Evolutionary conservation across 768 basidiomycete species (phyloP), one percentile per base, ranked within the genome.

Genomic region (Panus rudis): DNA sequence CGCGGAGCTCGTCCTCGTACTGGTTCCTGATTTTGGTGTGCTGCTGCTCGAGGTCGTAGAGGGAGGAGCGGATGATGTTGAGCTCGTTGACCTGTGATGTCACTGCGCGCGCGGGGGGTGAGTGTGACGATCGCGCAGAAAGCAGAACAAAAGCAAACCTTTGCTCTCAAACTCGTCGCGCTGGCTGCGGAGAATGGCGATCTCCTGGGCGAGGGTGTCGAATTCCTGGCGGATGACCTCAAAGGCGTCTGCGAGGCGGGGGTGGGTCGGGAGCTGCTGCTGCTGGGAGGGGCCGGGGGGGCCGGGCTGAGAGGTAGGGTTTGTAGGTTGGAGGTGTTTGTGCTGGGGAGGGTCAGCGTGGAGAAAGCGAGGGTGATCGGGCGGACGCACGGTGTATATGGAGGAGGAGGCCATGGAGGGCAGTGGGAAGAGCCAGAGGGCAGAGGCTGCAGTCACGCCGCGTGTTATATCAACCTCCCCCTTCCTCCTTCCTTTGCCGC

Each of bases 11-110:
- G 2, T 87, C 82, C 56, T 96, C 92, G 55, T 90, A 94, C 56
- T 84, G 80, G 48, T 84, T 78, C 25, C 91, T 76, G 41, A 91
- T 79, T 69, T 92, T 90, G 49, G 73, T 75, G 52, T 98, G 92
- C 48, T 87, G 84, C 0, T 79, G 68, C 60, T 99, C 94, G 43
- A 99, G 81, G 51, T 97, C 92, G 58, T 92, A 93, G 10, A 97
- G 72, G 2, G 86, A 79, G 56, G 91, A 84, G 26, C 92, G 79
- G 55, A 99, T 92, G 57, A 84, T 79, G 52, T 84, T 87, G 42
- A 97, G 70, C 60, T 98, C 94, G 60, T 81, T 85, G 49, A 97
- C 81, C 64, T 98, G 94, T 21, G 72, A 71, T 4, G 76, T 73
- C 38, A 90, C 89, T 90, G 59, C 1, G 19, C 26, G n/a, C 37